Evolutionary conservation across 352 stramenopile species (phyloP).

Genomic region (Pythium brachiatum): DNA sequence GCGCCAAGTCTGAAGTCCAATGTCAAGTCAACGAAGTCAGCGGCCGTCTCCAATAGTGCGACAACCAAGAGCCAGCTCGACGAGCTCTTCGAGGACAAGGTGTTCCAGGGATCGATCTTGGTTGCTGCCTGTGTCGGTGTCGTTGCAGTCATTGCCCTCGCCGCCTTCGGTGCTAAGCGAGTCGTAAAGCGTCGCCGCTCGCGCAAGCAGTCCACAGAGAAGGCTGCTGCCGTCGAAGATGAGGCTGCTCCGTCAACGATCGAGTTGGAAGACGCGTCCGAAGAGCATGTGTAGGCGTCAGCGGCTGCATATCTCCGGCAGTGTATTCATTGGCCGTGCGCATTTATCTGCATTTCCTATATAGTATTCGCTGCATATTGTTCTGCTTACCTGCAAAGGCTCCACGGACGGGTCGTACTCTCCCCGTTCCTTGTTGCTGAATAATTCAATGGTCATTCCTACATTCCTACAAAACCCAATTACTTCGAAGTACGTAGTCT

Average conservation of each 20-base stretch:
- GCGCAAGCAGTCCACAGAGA: background rate
- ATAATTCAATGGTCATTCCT: constrained; percentile 21
- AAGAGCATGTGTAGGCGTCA: too few relatives aligned
- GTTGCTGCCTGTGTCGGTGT: constrained; percentile 23
- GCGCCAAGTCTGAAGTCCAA: too few relatives aligned
- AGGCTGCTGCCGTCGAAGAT: constrained; percentile 1
- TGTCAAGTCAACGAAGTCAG: too few relatives aligned
- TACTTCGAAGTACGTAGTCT: too few relatives aligned
- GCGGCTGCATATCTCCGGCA: too few relatives aligned
- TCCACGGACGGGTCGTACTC: constrained; percentile 1
- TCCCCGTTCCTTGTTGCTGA: constrained; percentile 9
- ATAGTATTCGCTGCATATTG: constrained; percentile 16
- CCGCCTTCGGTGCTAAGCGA: constrained; percentile 31
- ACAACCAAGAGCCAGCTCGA: constrained; percentile 11
- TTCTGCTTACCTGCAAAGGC: constrained; percentile 17
- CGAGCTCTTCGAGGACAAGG: constrained; percentile 17
- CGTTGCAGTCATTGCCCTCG: constrained; percentile 28
- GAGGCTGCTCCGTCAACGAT: too few relatives aligned
- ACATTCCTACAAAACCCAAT: too few relatives aligned
- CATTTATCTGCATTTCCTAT: background rate
- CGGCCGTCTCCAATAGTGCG: background rate
- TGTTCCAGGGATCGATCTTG: constrained; percentile 20
- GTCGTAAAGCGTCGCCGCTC: constrained; percentile 3
- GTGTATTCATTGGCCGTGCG: too few relatives aligned
- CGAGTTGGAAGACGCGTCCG: too few relatives aligned